phyloP scores from a whole-genome alignment of 2,329 filamentous ascomycete species.

The Nemania serpens region DNA sequence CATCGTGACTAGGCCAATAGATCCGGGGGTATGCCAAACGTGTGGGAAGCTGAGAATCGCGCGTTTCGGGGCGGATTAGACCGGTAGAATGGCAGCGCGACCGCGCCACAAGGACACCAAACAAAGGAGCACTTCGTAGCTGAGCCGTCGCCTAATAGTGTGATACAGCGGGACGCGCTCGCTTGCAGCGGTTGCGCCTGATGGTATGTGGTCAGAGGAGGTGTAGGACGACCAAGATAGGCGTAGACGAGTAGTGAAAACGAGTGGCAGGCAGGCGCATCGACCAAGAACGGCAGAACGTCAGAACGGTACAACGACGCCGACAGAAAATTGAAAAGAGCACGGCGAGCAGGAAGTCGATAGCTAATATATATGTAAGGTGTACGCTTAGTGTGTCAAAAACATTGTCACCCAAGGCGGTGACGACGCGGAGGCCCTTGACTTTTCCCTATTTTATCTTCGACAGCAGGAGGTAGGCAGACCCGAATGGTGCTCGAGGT shows the following conservation, averaged over 20 bases:
- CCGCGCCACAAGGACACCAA: background rate
- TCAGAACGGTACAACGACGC: too few species aligned
- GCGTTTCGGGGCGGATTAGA: background rate
- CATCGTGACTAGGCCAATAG: constrained; percentile 28
- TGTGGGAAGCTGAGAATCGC: background rate
- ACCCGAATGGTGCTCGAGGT: background rate
- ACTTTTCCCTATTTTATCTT: background rate
- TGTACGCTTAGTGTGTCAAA: constrained; percentile 16
- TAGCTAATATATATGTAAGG: constrained; percentile 3
- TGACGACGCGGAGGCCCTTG: constrained; percentile 11
- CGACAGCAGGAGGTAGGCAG: background rate
- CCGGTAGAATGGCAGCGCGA: background rate
- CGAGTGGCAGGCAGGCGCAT: constrained; percentile 18
- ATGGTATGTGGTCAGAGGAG: background rate
- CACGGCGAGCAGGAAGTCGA: constrained; percentile 3
- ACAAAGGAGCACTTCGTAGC: background rate
- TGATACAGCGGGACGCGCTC: constrained; percentile 4
- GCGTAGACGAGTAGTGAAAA: background rate
- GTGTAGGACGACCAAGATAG: background rate
- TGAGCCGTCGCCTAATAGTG: background rate
- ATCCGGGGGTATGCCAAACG: constrained; percentile 19
- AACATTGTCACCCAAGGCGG: constrained; percentile 15
- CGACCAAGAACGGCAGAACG: background rate
- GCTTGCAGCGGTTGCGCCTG: constrained; percentile 7
- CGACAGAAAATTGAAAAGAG: background rate